Percentiles rank a stretch among this genome's conserved stretches.
Conservation (phyloP, 2,329 filamentous ascomycete genomes). For the Ceratocystis alfenasii region DNA sequence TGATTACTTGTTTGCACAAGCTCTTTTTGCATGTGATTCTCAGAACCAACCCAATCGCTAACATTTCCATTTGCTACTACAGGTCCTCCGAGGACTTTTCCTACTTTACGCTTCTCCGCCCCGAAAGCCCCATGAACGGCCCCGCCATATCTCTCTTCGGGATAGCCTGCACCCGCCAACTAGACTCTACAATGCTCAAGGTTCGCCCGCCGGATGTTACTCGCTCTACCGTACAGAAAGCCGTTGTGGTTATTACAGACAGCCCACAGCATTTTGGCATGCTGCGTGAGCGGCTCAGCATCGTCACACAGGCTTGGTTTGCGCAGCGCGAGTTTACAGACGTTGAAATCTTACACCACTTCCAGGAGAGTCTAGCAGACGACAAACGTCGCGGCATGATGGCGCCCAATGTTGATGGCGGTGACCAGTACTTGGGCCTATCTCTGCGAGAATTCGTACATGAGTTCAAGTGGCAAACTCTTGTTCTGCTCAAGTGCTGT, state of each 20-base stretch:
- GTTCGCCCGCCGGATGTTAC: conserved; percentile 80
- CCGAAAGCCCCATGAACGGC: conserved; percentile 36
- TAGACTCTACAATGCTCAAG: conserved; percentile 66
- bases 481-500: conserved; percentile 88
- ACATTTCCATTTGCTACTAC: conserved; percentile 11
- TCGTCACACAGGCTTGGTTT: conserved; percentile 94
- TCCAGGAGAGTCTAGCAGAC: conserved; percentile 75
- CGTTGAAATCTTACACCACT: conserved; percentile 75
- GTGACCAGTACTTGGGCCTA: conserved; percentile 78
- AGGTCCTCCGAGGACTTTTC: conserved; percentile 92
- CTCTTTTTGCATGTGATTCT: conserved; percentile 4
- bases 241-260: conserved; percentile 88
- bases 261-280: conserved; percentile 83
- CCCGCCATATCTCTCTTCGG: conserved; percentile 80
- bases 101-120: conserved; percentile 81
- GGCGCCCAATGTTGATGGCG: conserved; percentile 59
- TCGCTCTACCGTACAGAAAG: conserved; percentile 95
- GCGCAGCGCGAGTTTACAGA: conserved; percentile 87
- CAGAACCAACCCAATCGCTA: background rate
- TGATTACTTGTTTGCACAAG: background rate
- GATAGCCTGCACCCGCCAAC: conserved; percentile 86
- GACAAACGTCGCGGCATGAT: conserved; percentile 47
- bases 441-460: conserved; percentile 84
- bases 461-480: conserved; percentile 87
- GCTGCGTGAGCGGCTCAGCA: conserved; percentile 74